These are phyloP conservation scores for Pseudopediastrum boryanum DNA, from an alignment of 139 green algal species.

Conservation along the genomic window DNA sequence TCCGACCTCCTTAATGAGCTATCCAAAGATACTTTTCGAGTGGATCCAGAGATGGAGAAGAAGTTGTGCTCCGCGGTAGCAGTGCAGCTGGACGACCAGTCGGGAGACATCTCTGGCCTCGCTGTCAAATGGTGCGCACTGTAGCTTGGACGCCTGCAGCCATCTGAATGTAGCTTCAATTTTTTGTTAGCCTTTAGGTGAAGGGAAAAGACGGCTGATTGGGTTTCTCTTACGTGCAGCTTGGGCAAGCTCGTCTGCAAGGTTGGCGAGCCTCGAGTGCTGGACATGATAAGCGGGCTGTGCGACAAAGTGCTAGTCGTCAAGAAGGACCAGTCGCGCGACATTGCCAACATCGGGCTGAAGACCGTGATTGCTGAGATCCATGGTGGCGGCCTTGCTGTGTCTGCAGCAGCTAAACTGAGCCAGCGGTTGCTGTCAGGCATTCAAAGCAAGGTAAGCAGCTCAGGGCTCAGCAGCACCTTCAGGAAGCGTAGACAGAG, in stretches of 20 bases:
- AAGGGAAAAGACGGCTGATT: too few species aligned
- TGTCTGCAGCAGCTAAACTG: conserved; percentile 37
- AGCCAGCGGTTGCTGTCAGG: neutral
- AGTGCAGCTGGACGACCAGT: conserved; percentile 87
- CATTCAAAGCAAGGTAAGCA: too few species aligned
- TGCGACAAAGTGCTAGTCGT: conserved; percentile 64
- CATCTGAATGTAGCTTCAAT: too few species aligned
- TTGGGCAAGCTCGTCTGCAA: conserved; percentile 85
- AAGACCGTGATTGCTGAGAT: conserved; percentile 76
- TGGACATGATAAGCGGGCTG: conserved; percentile 68
- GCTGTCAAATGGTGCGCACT: conserved; percentile 89
- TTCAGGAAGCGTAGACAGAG: too few species aligned
- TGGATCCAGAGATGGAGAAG: conserved; percentile 70
- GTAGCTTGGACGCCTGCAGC: too few species aligned
- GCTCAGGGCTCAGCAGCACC: too few species aligned
- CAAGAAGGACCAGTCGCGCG: conserved; percentile 72
- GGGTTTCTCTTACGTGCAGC: conserved; percentile 48
- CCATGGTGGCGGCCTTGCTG: neutral
- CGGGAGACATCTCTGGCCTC: conserved; percentile 87
- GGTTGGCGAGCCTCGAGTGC: conserved; percentile 62
- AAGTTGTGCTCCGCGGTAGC: conserved; percentile 74
- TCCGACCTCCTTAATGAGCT: conserved; percentile 91
- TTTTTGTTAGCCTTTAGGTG: neutral
- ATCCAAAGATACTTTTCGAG: conserved; percentile 74
- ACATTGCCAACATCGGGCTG: conserved; percentile 79